Evolutionary conservation across 805 yeast species (phyloP).

Genomic region (Starmerella khaoyaiensis): DNA sequence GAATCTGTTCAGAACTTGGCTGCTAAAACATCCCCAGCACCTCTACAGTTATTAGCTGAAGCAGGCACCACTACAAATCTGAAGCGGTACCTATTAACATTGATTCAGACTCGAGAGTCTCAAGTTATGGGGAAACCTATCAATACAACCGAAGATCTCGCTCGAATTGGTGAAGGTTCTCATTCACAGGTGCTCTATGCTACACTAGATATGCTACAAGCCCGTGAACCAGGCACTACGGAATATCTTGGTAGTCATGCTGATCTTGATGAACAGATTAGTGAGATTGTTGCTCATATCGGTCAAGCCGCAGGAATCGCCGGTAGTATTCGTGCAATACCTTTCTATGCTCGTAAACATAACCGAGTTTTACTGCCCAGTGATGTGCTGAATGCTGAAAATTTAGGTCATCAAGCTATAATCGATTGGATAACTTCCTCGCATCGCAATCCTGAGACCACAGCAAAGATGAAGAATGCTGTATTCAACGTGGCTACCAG

Average conservation of each 20-base stretch:
- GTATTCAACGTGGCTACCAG: constrained; percentile 56
- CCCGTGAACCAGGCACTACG: constrained; percentile 46
- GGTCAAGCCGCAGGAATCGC: constrained; percentile 73
- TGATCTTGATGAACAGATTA: constrained; percentile 33
- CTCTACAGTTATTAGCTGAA: constrained; percentile 36
- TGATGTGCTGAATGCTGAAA: constrained; percentile 41
- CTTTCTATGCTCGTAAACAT: constrained; percentile 41
- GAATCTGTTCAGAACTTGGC: constrained; percentile 35
- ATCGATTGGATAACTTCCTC: constrained; percentile 33
- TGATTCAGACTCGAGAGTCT: constrained; percentile 45
- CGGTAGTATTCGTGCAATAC: constrained; percentile 46
- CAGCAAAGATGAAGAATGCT: constrained; percentile 32
- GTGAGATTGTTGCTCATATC: constrained; percentile 61
- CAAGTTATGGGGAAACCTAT: constrained; percentile 39
- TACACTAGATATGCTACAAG: constrained; percentile 32
- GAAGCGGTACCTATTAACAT: constrained; percentile 42
- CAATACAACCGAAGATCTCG: constrained; percentile 41
- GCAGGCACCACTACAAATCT: constrained; percentile 36
- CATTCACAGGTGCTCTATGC: constrained; percentile 58
- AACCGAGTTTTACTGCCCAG: constrained; percentile 49
- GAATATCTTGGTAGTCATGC: constrained; percentile 37
- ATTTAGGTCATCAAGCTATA: constrained; percentile 51
- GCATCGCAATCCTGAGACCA: constrained; percentile 3
- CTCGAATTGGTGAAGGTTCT: constrained; percentile 70
- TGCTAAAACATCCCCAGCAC: constrained; percentile 34